Percentiles rank a stretch among this genome's conserved stretches.
These are phyloP conservation scores for Backusella australiensis DNA, from an alignment of 192 early-diverging fungal genomes.

Conservation along the genomic window DNA sequence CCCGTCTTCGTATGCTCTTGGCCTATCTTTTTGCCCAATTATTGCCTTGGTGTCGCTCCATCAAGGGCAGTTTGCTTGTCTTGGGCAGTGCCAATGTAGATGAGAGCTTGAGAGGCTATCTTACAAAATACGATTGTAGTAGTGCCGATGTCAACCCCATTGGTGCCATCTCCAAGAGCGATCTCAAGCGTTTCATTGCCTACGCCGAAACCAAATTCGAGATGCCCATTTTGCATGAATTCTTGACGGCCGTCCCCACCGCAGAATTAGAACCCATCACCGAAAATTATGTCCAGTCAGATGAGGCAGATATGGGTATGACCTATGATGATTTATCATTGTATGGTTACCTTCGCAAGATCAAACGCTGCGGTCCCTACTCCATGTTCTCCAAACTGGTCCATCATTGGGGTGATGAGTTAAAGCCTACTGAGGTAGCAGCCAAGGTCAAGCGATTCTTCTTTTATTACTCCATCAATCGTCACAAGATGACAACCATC, in stretches of 20 bases:
- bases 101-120: constrained; percentile 94
- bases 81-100: constrained; percentile 98
- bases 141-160: constrained; percentile 98
- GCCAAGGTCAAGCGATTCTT: constrained; percentile 95
- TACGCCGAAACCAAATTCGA: constrained; percentile 63
- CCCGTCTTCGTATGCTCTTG: constrained; percentile 91
- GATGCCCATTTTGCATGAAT: constrained; percentile 71
- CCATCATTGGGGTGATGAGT: constrained; percentile 67
- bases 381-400: constrained; percentile 93
- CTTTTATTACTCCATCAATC: constrained; percentile 95
- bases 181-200: constrained; percentile 81
- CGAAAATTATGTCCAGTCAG: constrained; percentile 77
- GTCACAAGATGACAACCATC: constrained; percentile 97
- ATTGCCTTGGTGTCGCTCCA: constrained; percentile 82
- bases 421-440: constrained; percentile 74
- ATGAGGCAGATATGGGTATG: constrained; percentile 99
- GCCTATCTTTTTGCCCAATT: constrained; percentile 95
- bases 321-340: constrained; percentile 89
- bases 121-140: constrained; percentile 99
- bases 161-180: constrained; percentile 88
- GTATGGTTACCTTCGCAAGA: constrained; percentile 90
- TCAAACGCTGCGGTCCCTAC: constrained; percentile 85
- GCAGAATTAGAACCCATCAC: constrained; percentile 96
- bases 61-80: constrained; percentile 75
- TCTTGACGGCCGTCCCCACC: constrained; percentile 85